A percentile compares a stretch with the other conserved stretches of the same genome.
These are phyloP conservation scores for Aspergillus biplanus DNA, from an alignment of 495 filamentous ascomycete species.

Conservation along the genomic window DNA sequence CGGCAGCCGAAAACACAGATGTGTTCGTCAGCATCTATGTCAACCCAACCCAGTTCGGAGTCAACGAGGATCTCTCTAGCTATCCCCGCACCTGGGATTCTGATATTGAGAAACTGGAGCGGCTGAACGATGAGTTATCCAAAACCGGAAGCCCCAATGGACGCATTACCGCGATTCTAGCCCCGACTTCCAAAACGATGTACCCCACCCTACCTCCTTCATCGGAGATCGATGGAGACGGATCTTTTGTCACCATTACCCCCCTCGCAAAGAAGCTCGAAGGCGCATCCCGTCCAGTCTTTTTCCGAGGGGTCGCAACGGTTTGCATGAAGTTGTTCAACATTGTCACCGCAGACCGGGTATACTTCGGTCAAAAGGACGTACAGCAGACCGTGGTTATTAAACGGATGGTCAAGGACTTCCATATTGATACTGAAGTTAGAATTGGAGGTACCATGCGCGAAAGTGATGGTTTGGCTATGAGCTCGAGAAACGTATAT, in stretches of 20 bases:
- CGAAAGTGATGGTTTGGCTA: constrained; percentile 84
- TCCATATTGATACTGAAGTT: constrained; percentile 79
- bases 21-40: constrained; percentile 92
- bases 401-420: constrained; percentile 82
- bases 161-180: constrained; percentile 79
- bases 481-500: constrained; percentile 95
- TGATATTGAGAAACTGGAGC: constrained; percentile 67
- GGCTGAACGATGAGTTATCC: constrained; percentile 73
- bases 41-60: constrained; percentile 95
- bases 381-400: constrained; percentile 95
- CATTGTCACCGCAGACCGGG: constrained; percentile 80
- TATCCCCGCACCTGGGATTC: constrained; percentile 91
- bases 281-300: constrained; percentile 85
- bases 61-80: constrained; percentile 80
- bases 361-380: constrained; percentile 98
- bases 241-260: constrained; percentile 92
- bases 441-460: constrained; percentile 72
- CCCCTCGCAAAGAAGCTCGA: constrained; percentile 81
- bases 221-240: constrained; percentile 74
- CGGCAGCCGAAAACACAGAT: constrained; percentile 79
- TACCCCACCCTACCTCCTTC: constrained; percentile 84
- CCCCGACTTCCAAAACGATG: constrained; percentile 80
- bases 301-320: constrained; percentile 95
- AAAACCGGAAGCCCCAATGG: constrained; percentile 56
- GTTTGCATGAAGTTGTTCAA: constrained; percentile 98